Conservation (phyloP, 345 rosid species). For the Salix arbutifolia region DNA sequence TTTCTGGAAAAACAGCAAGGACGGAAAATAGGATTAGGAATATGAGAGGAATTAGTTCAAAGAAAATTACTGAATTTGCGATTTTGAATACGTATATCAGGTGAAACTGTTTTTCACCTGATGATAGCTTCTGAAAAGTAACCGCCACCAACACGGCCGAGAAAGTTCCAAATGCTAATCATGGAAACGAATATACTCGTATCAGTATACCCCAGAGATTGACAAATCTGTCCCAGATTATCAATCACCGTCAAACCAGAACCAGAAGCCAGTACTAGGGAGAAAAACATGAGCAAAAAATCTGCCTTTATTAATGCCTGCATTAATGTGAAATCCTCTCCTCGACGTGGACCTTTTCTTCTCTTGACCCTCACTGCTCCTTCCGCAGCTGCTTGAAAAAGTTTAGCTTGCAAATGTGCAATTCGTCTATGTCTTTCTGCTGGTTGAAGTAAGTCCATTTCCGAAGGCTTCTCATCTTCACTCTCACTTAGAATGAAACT, state of each 20-base stretch:
- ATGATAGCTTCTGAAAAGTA: slow-evolving; percentile 88
- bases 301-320: slow-evolving; percentile 94
- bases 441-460: slow-evolving; percentile 81
- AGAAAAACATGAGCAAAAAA: slow-evolving; percentile 89
- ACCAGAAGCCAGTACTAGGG: slow-evolving; percentile 87
- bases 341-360: slow-evolving; percentile 79
- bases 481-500: slow-evolving; percentile 73
- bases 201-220: slow-evolving; percentile 79
- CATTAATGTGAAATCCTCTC: slow-evolving; percentile 86
- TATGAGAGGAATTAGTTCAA: slow-evolving; percentile 1
- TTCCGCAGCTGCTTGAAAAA: slow-evolving; percentile 87
- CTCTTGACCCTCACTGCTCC: slow-evolving; percentile 92
- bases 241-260: slow-evolving; percentile 96
- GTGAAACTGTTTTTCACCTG: slow-evolving; percentile 41
- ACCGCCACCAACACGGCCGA: slow-evolving; percentile 95
- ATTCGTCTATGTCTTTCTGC: slow-evolving; percentile 74
- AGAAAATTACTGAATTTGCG: background rate
- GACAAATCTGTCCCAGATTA: slow-evolving; percentile 96
- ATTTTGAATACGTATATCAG: too few species aligned
- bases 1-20: slow-evolving; percentile 38
- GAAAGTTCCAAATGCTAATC: slow-evolving; percentile 99
- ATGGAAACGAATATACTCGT: slow-evolving; percentile 83
- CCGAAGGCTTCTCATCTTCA: slow-evolving; percentile 92
- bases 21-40: too few species aligned
- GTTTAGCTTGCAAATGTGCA: slow-evolving; percentile 71